phyloP scores from a whole-genome alignment of 768 basidiomycete species.

The Rhodosporidiobolus odoratus region DNA sequence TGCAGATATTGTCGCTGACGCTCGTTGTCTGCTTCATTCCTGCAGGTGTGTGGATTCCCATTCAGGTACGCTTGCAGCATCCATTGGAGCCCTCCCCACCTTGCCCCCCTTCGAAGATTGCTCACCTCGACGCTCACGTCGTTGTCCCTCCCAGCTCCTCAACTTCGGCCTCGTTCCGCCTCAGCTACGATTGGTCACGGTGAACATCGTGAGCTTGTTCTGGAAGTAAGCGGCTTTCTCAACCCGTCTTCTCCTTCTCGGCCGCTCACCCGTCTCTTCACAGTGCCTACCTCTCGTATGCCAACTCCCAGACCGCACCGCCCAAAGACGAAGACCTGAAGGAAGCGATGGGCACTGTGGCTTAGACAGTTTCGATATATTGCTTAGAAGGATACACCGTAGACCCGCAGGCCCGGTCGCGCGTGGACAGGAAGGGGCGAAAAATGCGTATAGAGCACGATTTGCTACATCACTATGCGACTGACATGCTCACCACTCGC shows the following conservation, averaged over 20 bases:
- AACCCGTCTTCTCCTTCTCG: neutral
- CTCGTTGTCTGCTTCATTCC: neutral
- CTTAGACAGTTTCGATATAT: neutral
- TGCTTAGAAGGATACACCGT: too few relatives aligned
- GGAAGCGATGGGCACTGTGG: conserved; percentile 7
- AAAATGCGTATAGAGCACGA: conserved; percentile 1
- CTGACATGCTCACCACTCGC: neutral
- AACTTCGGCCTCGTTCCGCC: conserved; percentile 73
- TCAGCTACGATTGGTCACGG: conserved; percentile 67
- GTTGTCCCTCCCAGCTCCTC: conserved; percentile 53
- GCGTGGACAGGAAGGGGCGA: neutral
- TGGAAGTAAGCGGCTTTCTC: conserved; percentile 22
- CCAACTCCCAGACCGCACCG: conserved; percentile 26
- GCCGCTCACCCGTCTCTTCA: too few relatives aligned
- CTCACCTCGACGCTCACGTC: too few relatives aligned
- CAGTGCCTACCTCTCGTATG: conserved; percentile 36
- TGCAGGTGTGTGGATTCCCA: conserved; percentile 25
- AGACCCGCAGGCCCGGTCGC: too few relatives aligned
- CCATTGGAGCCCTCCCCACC: neutral
- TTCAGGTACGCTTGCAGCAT: too few relatives aligned
- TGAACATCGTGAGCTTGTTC: conserved; percentile 53
- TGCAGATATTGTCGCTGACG: too few relatives aligned
- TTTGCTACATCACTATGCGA: neutral
- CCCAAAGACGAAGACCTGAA: conserved; percentile 11
- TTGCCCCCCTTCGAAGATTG: conserved; percentile 45